Evolutionary conservation across 345 rosid genomes (phyloP), one percentile per base, ranked within the genome.

Genomic region (Eutrema japonicum): DNA sequence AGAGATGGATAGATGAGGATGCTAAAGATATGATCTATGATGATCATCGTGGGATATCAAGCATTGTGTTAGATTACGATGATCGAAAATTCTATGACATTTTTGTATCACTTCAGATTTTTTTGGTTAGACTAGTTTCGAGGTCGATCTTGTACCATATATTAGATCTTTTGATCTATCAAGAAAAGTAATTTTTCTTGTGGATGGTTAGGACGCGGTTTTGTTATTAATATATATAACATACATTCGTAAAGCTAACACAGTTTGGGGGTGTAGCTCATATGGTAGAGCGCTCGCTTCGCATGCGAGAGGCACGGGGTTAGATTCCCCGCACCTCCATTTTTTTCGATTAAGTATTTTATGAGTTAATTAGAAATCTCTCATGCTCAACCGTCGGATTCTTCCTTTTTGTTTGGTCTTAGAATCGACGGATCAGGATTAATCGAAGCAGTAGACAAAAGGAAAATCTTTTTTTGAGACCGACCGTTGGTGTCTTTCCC

Each of bases 281-380:
- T 64, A 64, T 64, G 76, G 53, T 90, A 90, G 98, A 95, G 97
- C 94, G 90, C 91, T 92, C 92, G 96, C 97, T 88, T 90, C 87
- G 98, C 97, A 92, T 95, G 98, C 96, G 92, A 95, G 96, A 90
- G 96, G 98, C 88, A 88, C 96, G 89, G 89, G 87, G 96, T 92
- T 90, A 89, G 96, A 90, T 90, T 90, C 93, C 93, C 90, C 87
- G 95, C 96, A 82, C 75, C 90, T 90, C 92, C 92, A 90, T 4
- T 30, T 16, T 57, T 16, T 7, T 5, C 1, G 12, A 38, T 35
- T 56, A 35, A 33, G 35, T 56, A 35, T 1, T 56, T 35, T 56
- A 1, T 35, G 3, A 8, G 4, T 7, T 27, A 62, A 43, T n/a
- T 42, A 61, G 29, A 2, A 29, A 11, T 51, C 10, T 14, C 10